Percentiles rank a stretch among this genome's conserved stretches.
These are phyloP conservation scores for Colletotrichum spinosum DNA, from an alignment of 2,329 filamentous ascomycete species.

Conservation along the genomic window DNA sequence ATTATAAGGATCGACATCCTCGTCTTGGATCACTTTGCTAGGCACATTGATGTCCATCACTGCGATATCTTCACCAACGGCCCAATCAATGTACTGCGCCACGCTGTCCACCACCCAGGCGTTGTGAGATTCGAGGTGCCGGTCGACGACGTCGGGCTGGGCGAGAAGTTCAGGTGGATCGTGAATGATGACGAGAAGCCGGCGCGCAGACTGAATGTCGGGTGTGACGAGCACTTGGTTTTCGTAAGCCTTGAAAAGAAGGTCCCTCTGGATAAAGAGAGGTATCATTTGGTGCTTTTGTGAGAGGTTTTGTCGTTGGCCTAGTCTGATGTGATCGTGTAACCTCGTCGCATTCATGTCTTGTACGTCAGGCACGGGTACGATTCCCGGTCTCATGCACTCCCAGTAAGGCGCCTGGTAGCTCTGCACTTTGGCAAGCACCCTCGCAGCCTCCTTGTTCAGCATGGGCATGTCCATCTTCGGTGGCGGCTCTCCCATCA, in stretches of 20 bases:
- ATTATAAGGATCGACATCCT: constrained; percentile 63
- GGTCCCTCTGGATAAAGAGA: constrained; percentile 81
- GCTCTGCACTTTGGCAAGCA: constrained; percentile 69
- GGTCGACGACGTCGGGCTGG: constrained; percentile 76
- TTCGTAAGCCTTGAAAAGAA: constrained; percentile 81
- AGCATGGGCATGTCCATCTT: constrained; percentile 67
- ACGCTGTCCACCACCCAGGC: constrained; percentile 88
- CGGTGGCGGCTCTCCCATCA: constrained; percentile 94
- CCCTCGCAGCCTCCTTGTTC: constrained; percentile 66
- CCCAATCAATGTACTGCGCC: constrained; percentile 87
- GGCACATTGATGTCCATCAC: constrained; percentile 95
- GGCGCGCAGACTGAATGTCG: constrained; percentile 72
- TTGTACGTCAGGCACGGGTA: constrained; percentile 64
- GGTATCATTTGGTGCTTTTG: constrained; percentile 82
- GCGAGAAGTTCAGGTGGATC: constrained; percentile 83
- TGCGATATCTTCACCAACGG: constrained; percentile 78
- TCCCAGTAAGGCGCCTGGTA: constrained; percentile 83
- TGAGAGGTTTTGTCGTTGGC: constrained; percentile 78
- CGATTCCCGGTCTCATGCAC: constrained; percentile 80
- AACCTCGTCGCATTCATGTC: constrained; percentile 71
- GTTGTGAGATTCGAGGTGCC: constrained; percentile 83
- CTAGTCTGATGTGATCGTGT: constrained; percentile 83
- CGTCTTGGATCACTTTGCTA: constrained; percentile 75
- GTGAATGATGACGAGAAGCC: constrained; percentile 87
- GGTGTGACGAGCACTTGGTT: constrained; percentile 88